Conservation (phyloP, 148 eudicot genomes). For the Amaranthus hypochondriacus region DNA sequence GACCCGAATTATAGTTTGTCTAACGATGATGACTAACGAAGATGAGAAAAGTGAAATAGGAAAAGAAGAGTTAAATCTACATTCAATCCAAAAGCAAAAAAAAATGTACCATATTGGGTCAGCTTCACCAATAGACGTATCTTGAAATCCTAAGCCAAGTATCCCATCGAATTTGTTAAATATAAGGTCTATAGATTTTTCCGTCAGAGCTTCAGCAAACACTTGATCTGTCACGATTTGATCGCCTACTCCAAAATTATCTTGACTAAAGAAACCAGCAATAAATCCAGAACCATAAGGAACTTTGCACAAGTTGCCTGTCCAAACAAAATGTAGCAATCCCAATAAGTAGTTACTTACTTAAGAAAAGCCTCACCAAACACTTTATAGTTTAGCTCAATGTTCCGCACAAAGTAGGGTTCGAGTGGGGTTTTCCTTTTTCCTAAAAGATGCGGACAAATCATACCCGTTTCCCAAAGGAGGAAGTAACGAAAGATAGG, state of each 20-base stretch:
- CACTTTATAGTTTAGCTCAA: not conserved
- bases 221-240: conserved; percentile 34
- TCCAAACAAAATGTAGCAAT: not conserved
- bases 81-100: not conserved
- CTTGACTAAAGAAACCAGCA: conserved; percentile 31
- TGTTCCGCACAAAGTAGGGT: too few species aligned
- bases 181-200: conserved; percentile 44
- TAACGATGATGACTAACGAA: not conserved
- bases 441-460: too few species aligned
- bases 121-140: conserved; percentile 38
- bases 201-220: conserved; percentile 46
- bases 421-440: too few species aligned
- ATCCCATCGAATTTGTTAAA: conserved; percentile 55
- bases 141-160: conserved; percentile 64
- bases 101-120: conserved; percentile 49
- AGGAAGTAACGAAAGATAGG: too few species aligned
- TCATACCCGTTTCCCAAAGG: too few species aligned
- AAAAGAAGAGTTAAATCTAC: not conserved
- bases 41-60: not conserved
- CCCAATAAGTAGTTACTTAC: too few species aligned
- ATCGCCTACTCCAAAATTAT: conserved; percentile 30
- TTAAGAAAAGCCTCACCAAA: not conserved
- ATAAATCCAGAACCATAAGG: conserved; percentile 32
- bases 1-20: too few species aligned
- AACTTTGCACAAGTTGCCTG: conserved; percentile 36